These are phyloP conservation scores for Cyclotella atomus DNA, from an alignment of 108 stramenopile species.

Conservation along the genomic window DNA sequence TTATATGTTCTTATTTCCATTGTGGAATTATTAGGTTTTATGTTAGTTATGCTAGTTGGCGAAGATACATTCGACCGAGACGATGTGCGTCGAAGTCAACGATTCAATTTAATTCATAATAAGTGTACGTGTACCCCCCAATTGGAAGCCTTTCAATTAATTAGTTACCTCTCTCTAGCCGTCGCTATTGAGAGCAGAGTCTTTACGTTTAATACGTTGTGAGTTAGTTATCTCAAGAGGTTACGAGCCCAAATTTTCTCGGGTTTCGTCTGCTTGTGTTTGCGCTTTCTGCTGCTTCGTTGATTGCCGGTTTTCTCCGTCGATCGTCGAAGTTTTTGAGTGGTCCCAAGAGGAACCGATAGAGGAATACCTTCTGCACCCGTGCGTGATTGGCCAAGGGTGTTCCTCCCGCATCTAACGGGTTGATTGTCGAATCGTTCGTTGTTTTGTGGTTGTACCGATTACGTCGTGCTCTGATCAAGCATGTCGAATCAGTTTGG, in stretches of 20 bases:
- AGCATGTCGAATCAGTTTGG: background rate
- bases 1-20: no score
- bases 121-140: background rate
- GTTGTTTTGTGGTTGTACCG: no score
- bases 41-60: no score
- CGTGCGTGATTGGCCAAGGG: background rate
- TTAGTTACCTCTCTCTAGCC: background rate
- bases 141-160: background rate
- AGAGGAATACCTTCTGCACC: background rate
- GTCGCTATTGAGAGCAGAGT: background rate
- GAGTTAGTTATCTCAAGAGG: background rate
- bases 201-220: background rate
- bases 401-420: background rate
- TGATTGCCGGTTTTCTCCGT: no score
- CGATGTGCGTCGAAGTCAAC: background rate
- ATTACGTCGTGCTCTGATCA: background rate
- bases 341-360: no score
- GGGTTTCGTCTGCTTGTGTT: background rate
- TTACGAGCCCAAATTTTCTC: background rate
- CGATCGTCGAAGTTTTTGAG: no score
- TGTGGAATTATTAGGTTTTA: no score
- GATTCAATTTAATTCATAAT: background rate
- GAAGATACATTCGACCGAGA: background rate
- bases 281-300: no score
- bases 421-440: background rate